Evolutionary conservation across 495 filamentous ascomycete species (phyloP).

Genomic region (Eremomyces bilateralis): DNA sequence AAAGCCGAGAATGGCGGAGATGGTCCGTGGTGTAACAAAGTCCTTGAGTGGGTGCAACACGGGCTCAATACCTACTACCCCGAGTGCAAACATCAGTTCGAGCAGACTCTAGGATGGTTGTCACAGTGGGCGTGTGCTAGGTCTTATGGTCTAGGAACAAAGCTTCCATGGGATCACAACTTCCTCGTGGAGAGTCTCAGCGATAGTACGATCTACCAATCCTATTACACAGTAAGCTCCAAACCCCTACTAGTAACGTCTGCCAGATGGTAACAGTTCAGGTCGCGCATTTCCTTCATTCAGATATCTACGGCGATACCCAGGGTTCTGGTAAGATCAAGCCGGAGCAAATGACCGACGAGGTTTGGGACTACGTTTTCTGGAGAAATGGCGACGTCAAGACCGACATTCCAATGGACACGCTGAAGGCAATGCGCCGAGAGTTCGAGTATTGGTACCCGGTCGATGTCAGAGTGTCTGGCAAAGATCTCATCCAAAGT

Average conservation of each 20-base stretch:
- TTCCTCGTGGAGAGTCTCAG: slow-evolving; percentile 83
- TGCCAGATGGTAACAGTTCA: too few species aligned
- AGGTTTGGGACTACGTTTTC: slow-evolving; percentile 94
- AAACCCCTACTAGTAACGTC: too few species aligned
- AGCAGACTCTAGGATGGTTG: slow-evolving; percentile 71
- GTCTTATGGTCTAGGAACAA: slow-evolving; percentile 80
- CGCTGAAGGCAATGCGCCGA: slow-evolving; percentile 54
- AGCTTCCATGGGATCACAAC: slow-evolving; percentile 74
- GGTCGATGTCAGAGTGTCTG: slow-evolving; percentile 56
- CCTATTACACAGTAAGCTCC: slow-evolving; percentile 95
- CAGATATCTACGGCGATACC: slow-evolving; percentile 54
- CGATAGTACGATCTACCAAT: slow-evolving; percentile 88
- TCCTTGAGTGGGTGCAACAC: slow-evolving; percentile 52
- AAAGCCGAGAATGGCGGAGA: slow-evolving; percentile 35
- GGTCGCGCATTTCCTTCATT: slow-evolving; percentile 74
- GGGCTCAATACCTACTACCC: slow-evolving; percentile 53
- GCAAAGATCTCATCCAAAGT: slow-evolving; percentile 23
- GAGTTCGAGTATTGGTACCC: slow-evolving; percentile 98
- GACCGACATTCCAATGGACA: slow-evolving; percentile 46
- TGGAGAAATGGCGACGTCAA: slow-evolving; percentile 38
- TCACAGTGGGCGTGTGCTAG: slow-evolving; percentile 89
- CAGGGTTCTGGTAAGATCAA: slow-evolving; percentile 43
- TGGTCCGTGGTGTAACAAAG: slow-evolving; percentile 47
- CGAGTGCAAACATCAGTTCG: slow-evolving; percentile 67
- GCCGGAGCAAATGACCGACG: slow-evolving; percentile 80